Evolutionary conservation across 768 basidiomycete genomes (phyloP).

Genomic region (Postia placenta): DNA sequence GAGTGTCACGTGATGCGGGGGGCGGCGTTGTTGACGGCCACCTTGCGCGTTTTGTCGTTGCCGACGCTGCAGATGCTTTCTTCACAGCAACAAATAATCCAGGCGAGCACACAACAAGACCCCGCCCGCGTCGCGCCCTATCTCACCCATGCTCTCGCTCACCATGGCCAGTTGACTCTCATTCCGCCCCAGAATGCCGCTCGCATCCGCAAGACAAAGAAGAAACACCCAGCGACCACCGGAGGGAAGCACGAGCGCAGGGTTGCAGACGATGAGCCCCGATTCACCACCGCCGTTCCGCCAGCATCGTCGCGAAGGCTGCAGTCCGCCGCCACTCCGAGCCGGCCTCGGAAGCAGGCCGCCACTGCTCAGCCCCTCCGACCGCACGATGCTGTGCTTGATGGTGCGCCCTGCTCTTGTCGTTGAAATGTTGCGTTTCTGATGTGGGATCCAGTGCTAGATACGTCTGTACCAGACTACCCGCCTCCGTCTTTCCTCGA

Average conservation of each 20-base stretch:
- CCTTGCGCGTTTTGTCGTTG: not conserved
- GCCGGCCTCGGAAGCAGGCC: slow-evolving; percentile 14
- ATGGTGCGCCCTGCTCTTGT: slow-evolving; percentile 8
- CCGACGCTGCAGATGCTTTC: slow-evolving; percentile 12
- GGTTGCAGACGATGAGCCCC: slow-evolving; percentile 19
- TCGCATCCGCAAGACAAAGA: slow-evolving; percentile 36
- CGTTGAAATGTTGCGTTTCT: not conserved
- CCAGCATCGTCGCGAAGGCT: slow-evolving; percentile 15
- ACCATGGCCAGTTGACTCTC: slow-evolving; percentile 46
- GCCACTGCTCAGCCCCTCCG: not conserved
- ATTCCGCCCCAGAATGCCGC: slow-evolving; percentile 47
- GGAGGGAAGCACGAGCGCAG: slow-evolving; percentile 13
- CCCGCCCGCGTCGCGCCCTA: slow-evolving; percentile 37
- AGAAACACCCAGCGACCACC: slow-evolving; percentile 7
- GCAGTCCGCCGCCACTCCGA: slow-evolving; percentile 8
- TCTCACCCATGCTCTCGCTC: slow-evolving; percentile 49
- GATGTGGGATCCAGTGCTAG: not conserved
- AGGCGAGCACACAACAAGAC: not conserved
- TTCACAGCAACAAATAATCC: slow-evolving; percentile 9
- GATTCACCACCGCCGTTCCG: slow-evolving; percentile 19
- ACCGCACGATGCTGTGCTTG: slow-evolving; percentile 7
- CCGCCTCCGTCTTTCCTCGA: slow-evolving; percentile 76
- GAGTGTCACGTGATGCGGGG: slow-evolving; percentile 5
- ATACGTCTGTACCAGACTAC: slow-evolving; percentile 45
- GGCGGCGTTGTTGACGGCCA: not conserved